A percentile compares a stretch with the other conserved stretches of the same genome.
Evolutionary conservation across 225 moss, liverwort and hornwort genomes (phyloP).

Genomic region (Ulota crispa): DNA sequence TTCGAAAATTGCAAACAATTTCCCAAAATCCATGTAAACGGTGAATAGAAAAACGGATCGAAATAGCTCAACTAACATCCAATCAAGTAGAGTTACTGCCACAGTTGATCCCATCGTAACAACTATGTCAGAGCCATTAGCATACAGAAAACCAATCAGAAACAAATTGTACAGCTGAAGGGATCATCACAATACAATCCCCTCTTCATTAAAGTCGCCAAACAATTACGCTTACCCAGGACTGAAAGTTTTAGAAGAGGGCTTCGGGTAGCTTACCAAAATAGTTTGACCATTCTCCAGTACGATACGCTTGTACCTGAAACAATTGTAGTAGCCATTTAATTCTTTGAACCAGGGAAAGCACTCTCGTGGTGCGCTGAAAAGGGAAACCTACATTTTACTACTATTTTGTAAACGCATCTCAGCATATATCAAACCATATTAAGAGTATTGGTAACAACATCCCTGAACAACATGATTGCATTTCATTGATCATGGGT

Average conservation of each 20-base stretch:
- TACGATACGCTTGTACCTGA: conserved; percentile 79
- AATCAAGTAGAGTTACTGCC: neutral
- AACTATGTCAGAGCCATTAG: neutral
- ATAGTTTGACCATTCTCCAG: conserved; percentile 87
- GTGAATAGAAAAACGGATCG: neutral
- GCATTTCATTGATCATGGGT: neutral
- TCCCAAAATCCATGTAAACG: neutral
- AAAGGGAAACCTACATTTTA: neutral
- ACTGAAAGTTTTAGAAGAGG: neutral
- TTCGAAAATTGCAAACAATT: neutral
- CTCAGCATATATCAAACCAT: conserved; percentile 13
- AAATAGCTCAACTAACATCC: conserved; percentile 1
- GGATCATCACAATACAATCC: neutral
- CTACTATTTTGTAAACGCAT: neutral
- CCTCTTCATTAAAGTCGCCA: neutral
- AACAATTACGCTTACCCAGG: neutral
- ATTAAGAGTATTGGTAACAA: neutral
- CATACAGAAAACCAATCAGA: neutral
- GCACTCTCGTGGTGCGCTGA: neutral
- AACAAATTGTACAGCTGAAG: neutral
- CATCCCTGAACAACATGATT: neutral
- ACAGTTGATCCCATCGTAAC: neutral
- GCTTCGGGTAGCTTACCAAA: conserved; percentile 38
- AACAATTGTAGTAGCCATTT: conserved; percentile 2
- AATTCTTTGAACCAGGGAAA: neutral